Evolutionary conservation across 108 stramenopile species (phyloP).

Genomic region (Discostella pseudostelligera): DNA sequence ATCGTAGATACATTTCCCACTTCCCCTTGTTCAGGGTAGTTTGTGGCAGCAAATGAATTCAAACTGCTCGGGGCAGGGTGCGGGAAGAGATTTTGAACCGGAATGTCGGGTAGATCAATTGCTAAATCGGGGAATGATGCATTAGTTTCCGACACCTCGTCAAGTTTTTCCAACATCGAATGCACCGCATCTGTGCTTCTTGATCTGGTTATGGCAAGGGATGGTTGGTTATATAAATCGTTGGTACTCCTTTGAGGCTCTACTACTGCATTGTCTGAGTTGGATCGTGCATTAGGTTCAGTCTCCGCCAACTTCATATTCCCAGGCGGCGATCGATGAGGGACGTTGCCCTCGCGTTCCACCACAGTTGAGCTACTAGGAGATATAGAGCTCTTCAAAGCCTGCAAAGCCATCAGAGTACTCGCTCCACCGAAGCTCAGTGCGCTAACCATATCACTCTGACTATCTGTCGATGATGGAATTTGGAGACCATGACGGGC

Average conservation of each 20-base stretch:
- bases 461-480: background rate
- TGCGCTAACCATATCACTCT: slow-evolving; percentile 34
- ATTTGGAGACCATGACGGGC: slow-evolving; percentile 28
- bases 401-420: slow-evolving; percentile 26
- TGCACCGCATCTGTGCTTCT: background rate
- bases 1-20: background rate
- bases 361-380: background rate
- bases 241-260: background rate
- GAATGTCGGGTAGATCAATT: slow-evolving; percentile 7
- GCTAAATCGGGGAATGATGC: slow-evolving; percentile 26
- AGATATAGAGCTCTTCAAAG: slow-evolving; percentile 12
- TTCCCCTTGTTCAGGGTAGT: background rate
- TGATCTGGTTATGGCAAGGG: background rate
- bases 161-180: slow-evolving; percentile 16
- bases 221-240: background rate
- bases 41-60: background rate
- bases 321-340: slow-evolving; percentile 5
- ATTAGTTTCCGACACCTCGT: slow-evolving; percentile 24
- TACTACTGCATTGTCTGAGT: background rate
- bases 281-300: background rate
- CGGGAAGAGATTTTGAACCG: slow-evolving; percentile 12
- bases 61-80: slow-evolving; percentile 3
- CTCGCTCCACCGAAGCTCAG: slow-evolving; percentile 50
- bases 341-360: background rate
- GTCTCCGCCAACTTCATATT: background rate